Evolutionary conservation across 1,284 basidiomycete species (phyloP).

Genomic region (Melampsora larici-populina): DNA sequence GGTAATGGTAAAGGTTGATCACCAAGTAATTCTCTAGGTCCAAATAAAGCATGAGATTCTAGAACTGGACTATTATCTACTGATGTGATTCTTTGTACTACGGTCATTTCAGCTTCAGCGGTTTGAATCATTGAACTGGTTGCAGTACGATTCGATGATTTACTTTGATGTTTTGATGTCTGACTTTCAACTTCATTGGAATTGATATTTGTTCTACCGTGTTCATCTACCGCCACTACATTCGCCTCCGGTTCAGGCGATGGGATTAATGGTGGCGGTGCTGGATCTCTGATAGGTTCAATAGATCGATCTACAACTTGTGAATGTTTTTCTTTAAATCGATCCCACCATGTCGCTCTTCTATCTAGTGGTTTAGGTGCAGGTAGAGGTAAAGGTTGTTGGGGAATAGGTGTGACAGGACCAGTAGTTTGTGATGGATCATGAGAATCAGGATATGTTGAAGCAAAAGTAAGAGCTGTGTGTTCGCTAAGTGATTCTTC

Average conservation of each 20-base stretch:
- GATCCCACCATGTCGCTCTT: constrained; percentile 24
- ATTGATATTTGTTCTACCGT: constrained; percentile 8
- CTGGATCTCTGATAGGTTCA: constrained; percentile 32
- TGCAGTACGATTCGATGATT: constrained; percentile 11
- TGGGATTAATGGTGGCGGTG: constrained; percentile 22
- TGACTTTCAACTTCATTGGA: neutral
- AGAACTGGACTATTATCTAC: constrained; percentile 22
- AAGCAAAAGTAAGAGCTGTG: neutral
- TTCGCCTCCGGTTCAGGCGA: neutral
- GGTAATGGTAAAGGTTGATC: neutral
- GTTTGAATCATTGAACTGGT: constrained; percentile 39
- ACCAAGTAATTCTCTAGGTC: neutral
- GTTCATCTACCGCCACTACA: constrained; percentile 6
- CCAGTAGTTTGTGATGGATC: neutral
- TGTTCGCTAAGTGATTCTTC: neutral
- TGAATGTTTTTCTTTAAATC: constrained; percentile 29
- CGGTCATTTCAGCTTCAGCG: constrained; percentile 27
- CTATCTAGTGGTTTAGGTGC: constrained; percentile 13
- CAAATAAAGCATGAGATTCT: neutral
- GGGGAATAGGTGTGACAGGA: neutral
- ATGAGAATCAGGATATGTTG: constrained; percentile 1
- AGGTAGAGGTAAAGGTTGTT: neutral
- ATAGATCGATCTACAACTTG: neutral
- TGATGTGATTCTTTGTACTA: constrained; percentile 14
- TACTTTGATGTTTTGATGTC: neutral